Evolutionary conservation across 176 grass and related monocot genomes (phyloP).

Genomic region (Pontederia paniculata): DNA sequence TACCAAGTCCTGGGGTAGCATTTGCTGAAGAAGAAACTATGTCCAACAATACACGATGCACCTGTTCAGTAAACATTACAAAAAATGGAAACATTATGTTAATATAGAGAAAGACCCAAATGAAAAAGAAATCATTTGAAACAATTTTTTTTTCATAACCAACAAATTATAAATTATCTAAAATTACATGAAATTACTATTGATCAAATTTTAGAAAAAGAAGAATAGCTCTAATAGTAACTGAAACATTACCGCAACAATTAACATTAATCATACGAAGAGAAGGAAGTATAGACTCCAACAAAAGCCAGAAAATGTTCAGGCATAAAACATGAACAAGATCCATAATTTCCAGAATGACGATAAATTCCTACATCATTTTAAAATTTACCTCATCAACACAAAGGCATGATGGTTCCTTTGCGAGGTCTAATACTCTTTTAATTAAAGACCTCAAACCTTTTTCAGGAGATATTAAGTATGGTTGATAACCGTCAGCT

Average conservation of each 20-base stretch:
- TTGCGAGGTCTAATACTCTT: constrained; percentile 63
- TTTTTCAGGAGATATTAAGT: constrained; percentile 79
- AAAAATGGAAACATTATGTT: constrained; percentile 2
- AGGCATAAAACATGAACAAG: no score
- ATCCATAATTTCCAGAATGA: no score
- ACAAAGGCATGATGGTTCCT: constrained; percentile 67
- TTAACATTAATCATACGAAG: no score
- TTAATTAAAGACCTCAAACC: constrained; percentile 74
- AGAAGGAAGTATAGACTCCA: no score
- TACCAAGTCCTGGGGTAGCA: constrained; percentile 72
- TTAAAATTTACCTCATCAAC: constrained; percentile 62
- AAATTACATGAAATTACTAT: no score
- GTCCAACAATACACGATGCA: constrained; percentile 68
- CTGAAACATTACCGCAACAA: no score
- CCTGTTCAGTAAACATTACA: constrained; percentile 23
- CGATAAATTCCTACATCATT: no score
- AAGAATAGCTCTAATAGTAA: no score
- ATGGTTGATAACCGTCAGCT: constrained; percentile 80
- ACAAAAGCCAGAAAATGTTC: no score
- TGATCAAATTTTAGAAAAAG: no score
- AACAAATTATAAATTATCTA: no score
- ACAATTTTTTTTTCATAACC: no score
- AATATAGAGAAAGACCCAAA: neutral
- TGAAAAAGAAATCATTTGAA: neutral
- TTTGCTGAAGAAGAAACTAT: constrained; percentile 66